Evolutionary conservation across 805 yeast genomes (phyloP).

Genomic region (Kuraishia molischiana): DNA sequence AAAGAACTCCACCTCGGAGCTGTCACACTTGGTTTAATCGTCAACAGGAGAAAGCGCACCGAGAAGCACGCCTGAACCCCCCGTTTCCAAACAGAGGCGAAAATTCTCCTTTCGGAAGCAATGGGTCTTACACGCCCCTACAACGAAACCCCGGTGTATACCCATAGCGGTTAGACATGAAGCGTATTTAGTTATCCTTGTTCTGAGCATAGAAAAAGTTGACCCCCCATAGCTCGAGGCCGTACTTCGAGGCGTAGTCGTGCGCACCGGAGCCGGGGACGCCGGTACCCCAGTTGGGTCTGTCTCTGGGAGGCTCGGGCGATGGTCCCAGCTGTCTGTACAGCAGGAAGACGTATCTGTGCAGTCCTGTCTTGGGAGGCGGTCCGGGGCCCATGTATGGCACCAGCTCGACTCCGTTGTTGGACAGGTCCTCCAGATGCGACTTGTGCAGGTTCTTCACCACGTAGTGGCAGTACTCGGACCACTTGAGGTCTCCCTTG

Average conservation of each 20-base stretch:
- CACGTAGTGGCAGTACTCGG: constrained; percentile 77
- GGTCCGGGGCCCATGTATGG: constrained; percentile 82
- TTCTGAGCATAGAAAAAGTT: constrained; percentile 83
- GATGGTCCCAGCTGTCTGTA: constrained; percentile 49
- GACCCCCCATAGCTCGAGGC: constrained; percentile 58
- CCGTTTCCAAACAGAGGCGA: too few species aligned
- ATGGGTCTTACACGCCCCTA: too few species aligned
- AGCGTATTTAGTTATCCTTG: constrained; percentile 16
- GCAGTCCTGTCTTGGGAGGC: constrained; percentile 79
- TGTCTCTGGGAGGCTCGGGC: constrained; percentile 33
- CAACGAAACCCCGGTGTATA: too few species aligned
- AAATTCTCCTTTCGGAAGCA: too few species aligned
- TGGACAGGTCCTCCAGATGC: constrained; percentile 22
- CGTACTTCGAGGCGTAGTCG: constrained; percentile 59
- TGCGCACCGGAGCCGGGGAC: constrained; percentile 68
- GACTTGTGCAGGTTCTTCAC: constrained; percentile 41
- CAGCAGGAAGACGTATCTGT: constrained; percentile 73
- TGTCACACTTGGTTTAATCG: too few species aligned
- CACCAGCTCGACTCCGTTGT: constrained; percentile 26
- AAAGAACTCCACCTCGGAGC: too few species aligned
- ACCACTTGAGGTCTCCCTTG: constrained; percentile 74
- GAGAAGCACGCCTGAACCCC: too few species aligned
- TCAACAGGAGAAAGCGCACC: too few species aligned
- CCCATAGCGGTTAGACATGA: too few species aligned
- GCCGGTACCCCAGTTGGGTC: constrained; percentile 85